These are phyloP conservation scores for Violaceomyces palustris DNA, from an alignment of 1,284 basidiomycete genomes.

Conservation along the genomic window DNA sequence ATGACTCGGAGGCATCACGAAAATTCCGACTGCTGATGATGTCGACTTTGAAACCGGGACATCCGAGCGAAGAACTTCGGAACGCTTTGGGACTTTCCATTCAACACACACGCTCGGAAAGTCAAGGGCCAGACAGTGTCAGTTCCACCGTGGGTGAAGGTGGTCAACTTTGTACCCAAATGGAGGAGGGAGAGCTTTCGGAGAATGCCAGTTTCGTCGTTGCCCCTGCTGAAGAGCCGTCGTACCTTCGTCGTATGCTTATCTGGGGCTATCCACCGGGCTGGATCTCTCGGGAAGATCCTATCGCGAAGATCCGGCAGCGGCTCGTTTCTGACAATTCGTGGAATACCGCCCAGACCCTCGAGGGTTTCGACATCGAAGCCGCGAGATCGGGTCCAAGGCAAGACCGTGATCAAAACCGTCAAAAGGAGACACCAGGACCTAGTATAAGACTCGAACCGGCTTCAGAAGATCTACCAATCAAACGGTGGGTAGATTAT, in stretches of 20 bases:
- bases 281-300: slow-evolving; percentile 9
- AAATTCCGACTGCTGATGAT: slow-evolving; percentile 9
- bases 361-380: slow-evolving; percentile 7
- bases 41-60: slow-evolving; percentile 6
- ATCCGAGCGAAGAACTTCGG: slow-evolving; percentile 5
- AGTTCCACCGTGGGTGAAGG: neutral
- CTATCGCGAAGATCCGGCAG: slow-evolving; percentile 3
- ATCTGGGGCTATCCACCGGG: slow-evolving; percentile 18
- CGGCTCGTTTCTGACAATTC: slow-evolving; percentile 7
- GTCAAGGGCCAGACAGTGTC: neutral
- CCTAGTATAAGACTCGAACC: no score
- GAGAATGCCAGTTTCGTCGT: neutral
- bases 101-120: neutral
- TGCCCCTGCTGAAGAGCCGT: neutral
- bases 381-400: neutral
- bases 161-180: no score
- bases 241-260: slow-evolving; percentile 11
- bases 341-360: slow-evolving; percentile 7
- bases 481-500: slow-evolving; percentile 13
- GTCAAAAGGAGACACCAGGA: neutral
- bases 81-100: slow-evolving; percentile 5
- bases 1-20: slow-evolving; percentile 11
- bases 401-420: neutral
- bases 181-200: neutral
- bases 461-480: no score